Evolutionary conservation across 2,329 filamentous ascomycete genomes (phyloP).

Genomic region (Colletotrichum theobromicola): DNA sequence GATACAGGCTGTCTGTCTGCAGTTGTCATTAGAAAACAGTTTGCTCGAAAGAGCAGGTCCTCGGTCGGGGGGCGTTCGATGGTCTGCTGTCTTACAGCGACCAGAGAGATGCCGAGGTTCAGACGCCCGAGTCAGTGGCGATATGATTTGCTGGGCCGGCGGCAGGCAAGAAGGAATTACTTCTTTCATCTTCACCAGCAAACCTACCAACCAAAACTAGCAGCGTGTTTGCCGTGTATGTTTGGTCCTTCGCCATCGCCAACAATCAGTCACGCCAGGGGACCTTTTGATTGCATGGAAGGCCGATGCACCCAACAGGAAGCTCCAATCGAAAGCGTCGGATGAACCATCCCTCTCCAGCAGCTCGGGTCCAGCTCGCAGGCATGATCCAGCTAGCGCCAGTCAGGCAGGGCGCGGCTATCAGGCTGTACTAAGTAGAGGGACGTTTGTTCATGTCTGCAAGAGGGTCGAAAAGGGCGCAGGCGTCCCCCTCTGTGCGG

Average conservation of each 20-base stretch:
- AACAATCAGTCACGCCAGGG: neutral
- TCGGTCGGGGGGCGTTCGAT: neutral
- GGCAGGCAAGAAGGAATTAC: neutral
- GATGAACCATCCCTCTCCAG: neutral
- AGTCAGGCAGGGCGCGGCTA: neutral
- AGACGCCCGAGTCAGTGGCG: neutral
- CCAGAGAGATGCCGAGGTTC: neutral
- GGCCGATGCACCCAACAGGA: neutral
- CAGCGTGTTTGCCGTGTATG: neutral
- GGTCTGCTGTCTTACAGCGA: neutral
- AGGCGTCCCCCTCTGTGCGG: neutral
- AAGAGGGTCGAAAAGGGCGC: neutral
- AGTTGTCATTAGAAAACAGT: neutral
- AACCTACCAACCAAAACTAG: neutral
- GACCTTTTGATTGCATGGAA: conserved; percentile 6
- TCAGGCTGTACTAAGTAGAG: neutral
- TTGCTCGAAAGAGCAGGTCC: neutral
- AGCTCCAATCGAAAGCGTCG: neutral
- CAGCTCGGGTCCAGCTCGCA: neutral
- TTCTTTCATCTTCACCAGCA: neutral
- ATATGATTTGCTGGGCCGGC: neutral
- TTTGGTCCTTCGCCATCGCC: neutral
- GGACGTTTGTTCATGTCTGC: neutral
- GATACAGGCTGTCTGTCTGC: neutral
- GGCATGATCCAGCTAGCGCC: neutral